Conservation (phyloP, 2,329 filamentous ascomycete genomes). For the Chaetomium sp. region DNA sequence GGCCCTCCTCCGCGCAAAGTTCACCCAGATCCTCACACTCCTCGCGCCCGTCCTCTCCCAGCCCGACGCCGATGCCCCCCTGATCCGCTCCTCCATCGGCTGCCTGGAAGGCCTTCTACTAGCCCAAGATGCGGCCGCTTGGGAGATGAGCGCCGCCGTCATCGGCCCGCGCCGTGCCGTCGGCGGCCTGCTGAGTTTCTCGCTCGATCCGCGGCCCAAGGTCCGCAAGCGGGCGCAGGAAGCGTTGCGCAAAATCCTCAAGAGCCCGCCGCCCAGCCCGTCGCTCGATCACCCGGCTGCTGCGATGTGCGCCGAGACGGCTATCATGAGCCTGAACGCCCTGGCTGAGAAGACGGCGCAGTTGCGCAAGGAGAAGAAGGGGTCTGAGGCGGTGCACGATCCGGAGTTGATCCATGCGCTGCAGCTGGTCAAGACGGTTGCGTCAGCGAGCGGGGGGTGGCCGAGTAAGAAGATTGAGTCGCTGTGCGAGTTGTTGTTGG, state of each 20-base stretch:
- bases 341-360: slow-evolving; percentile 56
- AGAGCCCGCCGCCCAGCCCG: slow-evolving; percentile 81
- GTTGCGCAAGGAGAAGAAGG: slow-evolving; percentile 64
- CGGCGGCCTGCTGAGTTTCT: slow-evolving; percentile 75
- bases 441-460: slow-evolving; percentile 84
- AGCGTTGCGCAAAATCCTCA: slow-evolving; percentile 74
- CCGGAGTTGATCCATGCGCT: slow-evolving; percentile 85
- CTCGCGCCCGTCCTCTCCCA: slow-evolving; percentile 78
- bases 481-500: slow-evolving; percentile 80
- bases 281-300: slow-evolving; percentile 90
- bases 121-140: slow-evolving; percentile 79
- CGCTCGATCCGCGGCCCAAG: slow-evolving; percentile 84
- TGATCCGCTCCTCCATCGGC: slow-evolving; percentile 82
- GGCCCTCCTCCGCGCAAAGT: slow-evolving; percentile 86
- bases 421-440: slow-evolving; percentile 86
- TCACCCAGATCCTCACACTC: slow-evolving; percentile 82
- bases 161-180: slow-evolving; percentile 82
- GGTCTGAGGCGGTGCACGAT: slow-evolving; percentile 57
- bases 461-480: slow-evolving; percentile 92
- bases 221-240: slow-evolving; percentile 91
- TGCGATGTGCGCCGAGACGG: slow-evolving; percentile 92
- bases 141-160: slow-evolving; percentile 77
- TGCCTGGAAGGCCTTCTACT: slow-evolving; percentile 87
- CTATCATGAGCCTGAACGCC: slow-evolving; percentile 71
- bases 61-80: slow-evolving; percentile 75